These are phyloP conservation scores for Rosa lucieae DNA, from an alignment of 306 rosid genomes.

Conservation along the genomic window DNA sequence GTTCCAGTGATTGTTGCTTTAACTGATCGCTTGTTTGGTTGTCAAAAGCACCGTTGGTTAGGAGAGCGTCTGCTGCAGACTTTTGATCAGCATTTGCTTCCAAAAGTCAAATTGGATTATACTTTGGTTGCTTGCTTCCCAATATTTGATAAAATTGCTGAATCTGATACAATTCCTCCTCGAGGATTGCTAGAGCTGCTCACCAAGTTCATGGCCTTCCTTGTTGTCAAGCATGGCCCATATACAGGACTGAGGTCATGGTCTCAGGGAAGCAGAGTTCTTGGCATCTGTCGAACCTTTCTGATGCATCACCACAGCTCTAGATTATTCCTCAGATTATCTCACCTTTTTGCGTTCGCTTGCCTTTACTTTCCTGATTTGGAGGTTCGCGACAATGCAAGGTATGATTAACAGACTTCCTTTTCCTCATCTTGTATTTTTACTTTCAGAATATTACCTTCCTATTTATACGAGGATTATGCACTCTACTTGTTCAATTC, in stretches of 20 bases:
- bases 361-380: conserved; percentile 90
- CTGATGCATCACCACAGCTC: conserved; percentile 87
- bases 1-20: conserved; percentile 86
- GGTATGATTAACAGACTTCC: conserved; percentile 42
- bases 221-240: conserved; percentile 87
- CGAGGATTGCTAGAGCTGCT: conserved; percentile 71
- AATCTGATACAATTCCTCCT: conserved; percentile 79
- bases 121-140: conserved; percentile 76
- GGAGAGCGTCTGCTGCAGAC: conserved; percentile 90
- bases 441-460: not conserved
- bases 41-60: conserved; percentile 81
- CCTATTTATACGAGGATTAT: not conserved
- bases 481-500: not conserved
- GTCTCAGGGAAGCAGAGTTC: conserved; percentile 94
- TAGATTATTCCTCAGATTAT: conserved; percentile 76
- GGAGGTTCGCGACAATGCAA: conserved; percentile 95
- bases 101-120: conserved; percentile 74
- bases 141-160: conserved; percentile 80
- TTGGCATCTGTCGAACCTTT: conserved; percentile 86
- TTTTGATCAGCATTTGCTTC: conserved; percentile 82
- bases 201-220: conserved; percentile 73
- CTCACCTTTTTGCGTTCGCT: conserved; percentile 76
- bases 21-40: conserved; percentile 73
- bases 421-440: not conserved
- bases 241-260: conserved; percentile 73